A percentile compares a stretch with the other conserved stretches of the same genome.
Evolutionary conservation across 2,329 filamentous ascomycete species (phyloP).

Genomic region (Alternaria sp.): DNA sequence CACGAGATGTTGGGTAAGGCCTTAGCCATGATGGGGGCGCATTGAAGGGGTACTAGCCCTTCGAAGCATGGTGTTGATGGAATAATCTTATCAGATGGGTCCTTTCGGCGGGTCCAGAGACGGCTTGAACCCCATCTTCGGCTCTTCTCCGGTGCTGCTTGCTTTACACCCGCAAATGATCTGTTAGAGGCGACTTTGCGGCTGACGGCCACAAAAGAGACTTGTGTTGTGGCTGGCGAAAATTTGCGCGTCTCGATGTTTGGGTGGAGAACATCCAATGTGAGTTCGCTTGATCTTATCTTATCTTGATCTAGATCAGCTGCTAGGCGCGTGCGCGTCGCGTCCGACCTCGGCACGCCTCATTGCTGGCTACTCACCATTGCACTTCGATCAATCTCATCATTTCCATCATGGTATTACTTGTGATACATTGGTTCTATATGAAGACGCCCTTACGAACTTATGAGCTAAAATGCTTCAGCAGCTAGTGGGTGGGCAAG

Average conservation of each 20-base stretch:
- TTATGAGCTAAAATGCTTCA: neutral
- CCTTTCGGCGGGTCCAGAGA: neutral
- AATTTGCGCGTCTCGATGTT: conserved; percentile 3
- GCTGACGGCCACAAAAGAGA: neutral
- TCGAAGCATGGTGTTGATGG: conserved; percentile 2
- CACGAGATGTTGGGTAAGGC: neutral
- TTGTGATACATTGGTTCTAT: neutral
- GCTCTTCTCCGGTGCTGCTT: neutral
- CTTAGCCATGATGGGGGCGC: neutral
- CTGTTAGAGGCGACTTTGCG: neutral
- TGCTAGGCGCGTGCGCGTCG: neutral
- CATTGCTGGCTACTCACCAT: neutral
- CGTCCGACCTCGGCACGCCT: neutral
- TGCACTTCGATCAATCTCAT: neutral
- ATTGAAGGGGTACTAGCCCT: neutral
- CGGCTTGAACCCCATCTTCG: neutral
- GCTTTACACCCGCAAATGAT: neutral
- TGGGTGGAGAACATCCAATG: neutral
- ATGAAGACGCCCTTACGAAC: neutral
- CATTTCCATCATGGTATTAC: neutral
- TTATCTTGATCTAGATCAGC: conserved; percentile 24
- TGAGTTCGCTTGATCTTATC: conserved; percentile 15
- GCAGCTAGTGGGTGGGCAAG: neutral
- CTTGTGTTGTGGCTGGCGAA: conserved; percentile 2
- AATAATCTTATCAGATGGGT: conserved; percentile 23